Conservation (phyloP, 495 filamentous ascomycete species). For the Daldinia loculata region DNA sequence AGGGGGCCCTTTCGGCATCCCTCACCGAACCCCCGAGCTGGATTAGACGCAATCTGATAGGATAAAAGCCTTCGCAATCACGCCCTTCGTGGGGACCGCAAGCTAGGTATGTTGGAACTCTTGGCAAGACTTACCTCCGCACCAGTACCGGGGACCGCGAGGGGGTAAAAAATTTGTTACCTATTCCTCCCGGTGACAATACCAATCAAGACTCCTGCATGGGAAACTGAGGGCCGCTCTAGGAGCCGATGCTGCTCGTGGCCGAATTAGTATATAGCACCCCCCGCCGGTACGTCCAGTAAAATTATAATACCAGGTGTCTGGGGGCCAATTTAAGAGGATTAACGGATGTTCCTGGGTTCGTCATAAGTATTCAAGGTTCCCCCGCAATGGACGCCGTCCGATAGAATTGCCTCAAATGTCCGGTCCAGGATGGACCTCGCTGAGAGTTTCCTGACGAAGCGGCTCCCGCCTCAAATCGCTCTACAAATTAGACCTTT, state of each 20-base stretch:
- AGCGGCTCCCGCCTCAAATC: slow-evolving; percentile 19
- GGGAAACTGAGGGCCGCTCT: slow-evolving; percentile 28
- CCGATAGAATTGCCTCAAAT: slow-evolving; percentile 38
- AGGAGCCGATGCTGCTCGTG: slow-evolving; percentile 26
- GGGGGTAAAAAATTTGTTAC: slow-evolving; percentile 31
- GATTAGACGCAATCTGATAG: slow-evolving; percentile 37
- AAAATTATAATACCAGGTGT: slow-evolving; percentile 33
- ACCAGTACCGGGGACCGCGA: slow-evolving; percentile 32
- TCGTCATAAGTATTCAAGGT: slow-evolving; percentile 30
- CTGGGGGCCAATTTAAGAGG: slow-evolving; percentile 35
- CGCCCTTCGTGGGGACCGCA: slow-evolving; percentile 34
- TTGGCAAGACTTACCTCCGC: slow-evolving; percentile 39
- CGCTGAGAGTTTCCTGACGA: slow-evolving; percentile 40
- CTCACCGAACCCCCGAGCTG: slow-evolving; percentile 49
- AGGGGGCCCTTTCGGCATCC: slow-evolving; percentile 43
- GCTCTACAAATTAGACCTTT: slow-evolving; percentile 19
- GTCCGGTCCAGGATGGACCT: slow-evolving; percentile 31
- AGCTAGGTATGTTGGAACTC: slow-evolving; percentile 36
- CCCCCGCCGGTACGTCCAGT: slow-evolving; percentile 18
- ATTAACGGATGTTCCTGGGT: slow-evolving; percentile 35
- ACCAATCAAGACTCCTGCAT: slow-evolving; percentile 34
- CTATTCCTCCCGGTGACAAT: slow-evolving; percentile 33
- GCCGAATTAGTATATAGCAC: slow-evolving; percentile 9
- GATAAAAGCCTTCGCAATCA: slow-evolving; percentile 38
- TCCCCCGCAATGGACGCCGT: slow-evolving; percentile 37